phyloP scores from a whole-genome alignment of 129 eudicot species.

The Lonicera japonica region DNA sequence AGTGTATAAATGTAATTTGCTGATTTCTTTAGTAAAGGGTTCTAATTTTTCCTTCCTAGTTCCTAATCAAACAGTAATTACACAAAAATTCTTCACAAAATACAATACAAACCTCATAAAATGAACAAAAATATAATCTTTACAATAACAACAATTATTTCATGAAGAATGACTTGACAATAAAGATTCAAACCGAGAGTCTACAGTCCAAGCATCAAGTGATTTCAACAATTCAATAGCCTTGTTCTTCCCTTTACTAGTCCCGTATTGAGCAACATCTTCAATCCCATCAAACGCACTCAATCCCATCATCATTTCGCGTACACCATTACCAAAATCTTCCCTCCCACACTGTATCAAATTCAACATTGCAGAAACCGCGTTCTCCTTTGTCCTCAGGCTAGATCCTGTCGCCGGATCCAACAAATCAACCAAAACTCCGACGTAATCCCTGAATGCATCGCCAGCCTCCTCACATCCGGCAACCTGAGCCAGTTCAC shows the following conservation, averaged over 20 bases:
- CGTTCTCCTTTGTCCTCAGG: conserved; percentile 61
- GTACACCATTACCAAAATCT: conserved; percentile 35
- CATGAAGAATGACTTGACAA: background rate
- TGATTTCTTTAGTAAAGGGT: no score
- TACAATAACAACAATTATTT: no score
- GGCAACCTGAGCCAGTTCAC: no score
- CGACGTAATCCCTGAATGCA: conserved; percentile 56
- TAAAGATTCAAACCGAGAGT: conserved; percentile 18
- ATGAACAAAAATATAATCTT: no score
- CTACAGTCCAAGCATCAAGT: conserved; percentile 26
- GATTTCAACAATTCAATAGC: conserved; percentile 51
- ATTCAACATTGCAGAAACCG: conserved; percentile 70
- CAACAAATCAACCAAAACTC: conserved; percentile 76
- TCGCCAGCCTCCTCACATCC: conserved; percentile 75
- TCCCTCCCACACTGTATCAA: conserved; percentile 58
- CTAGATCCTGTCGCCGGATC: conserved; percentile 64
- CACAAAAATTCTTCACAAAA: no score
- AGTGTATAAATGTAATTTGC: no score
- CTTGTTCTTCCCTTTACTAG: conserved; percentile 59
- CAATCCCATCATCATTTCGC: conserved; percentile 33
- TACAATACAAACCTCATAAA: no score
- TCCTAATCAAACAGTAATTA: no score
- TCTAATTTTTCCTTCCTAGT: no score
- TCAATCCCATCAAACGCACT: conserved; percentile 47
- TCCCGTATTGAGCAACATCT: conserved; percentile 65